Base-by-base conservation (phyloP, 2,329 filamentous ascomycete genomes). In the Monilinia vaccinii-corymbosi region DNA sequence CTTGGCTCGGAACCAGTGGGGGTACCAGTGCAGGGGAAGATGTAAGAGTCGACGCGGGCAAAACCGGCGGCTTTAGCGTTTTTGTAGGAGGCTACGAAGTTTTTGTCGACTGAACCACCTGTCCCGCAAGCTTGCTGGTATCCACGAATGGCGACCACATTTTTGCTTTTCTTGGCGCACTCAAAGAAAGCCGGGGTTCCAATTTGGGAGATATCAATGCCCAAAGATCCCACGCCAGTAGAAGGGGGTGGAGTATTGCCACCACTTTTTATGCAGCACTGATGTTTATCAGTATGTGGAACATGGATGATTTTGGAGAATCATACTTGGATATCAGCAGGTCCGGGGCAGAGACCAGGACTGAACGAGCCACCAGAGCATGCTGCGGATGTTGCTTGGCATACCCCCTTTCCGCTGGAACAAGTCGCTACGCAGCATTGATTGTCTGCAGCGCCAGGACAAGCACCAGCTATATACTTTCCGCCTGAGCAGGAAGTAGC, bases 1-100 rank as follows among this genome's bases (percentile, higher is more conserved):
- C 64, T 52, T 4, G 65, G 66, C 16, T 58, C 47, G 28, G 23
- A 32, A 6, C 67, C 67, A 13, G 53, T 68, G 18, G 60, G 51
- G 1, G 63, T 67, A 2, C 66, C 67, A 1, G 64, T 69, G 45
- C 67, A 69, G 1, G 67, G 67, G 28, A 69, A 69, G 21, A 69
- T 23, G 32, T 69, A 69, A 0, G 64, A 66, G 48, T 68, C 67
- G 31, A 68, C 64, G 11, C 61, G 52, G 18, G 56, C 36, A 34
- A 68, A 61, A 4, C 67, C 65, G 0, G 63, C 65, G 16, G 64
- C 64, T 48, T 63, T 63, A 5, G 66, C 65, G 1, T 65, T 62
- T 14, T 62, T 60, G 49, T 68, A 66, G 23, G 61, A 63, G 4
- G 61, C 21, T 11, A 62, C 52, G n/a, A 69, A 67, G 16, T 63